Evolutionary conservation across 768 basidiomycete species (phyloP), one percentile per base, ranked within the genome.

Genomic region (Phaffia australis): DNA sequence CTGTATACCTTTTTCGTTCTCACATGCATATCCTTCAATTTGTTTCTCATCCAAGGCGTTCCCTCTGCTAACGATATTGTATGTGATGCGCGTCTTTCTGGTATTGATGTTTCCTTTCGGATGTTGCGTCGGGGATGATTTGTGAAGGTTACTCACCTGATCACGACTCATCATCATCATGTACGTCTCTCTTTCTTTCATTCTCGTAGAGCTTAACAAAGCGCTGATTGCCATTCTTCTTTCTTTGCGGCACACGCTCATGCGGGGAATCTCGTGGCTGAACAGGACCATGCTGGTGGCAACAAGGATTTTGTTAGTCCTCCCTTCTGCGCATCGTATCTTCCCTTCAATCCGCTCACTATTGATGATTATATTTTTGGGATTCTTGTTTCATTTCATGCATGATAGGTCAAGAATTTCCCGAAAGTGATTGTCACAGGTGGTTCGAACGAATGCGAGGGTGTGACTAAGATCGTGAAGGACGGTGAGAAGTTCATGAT

Each of bases 111-210:
- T 47, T 21, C 11, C 29, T 35, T 14, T 14, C 42, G 7, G 19
- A 25, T 4, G 46, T 23, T 52, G 30, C 23, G 21, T 29, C 42
- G 6, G 35, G 35, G 35, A 42, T 42, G 35, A 11, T 42, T 54
- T 16, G 46, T 29, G 19, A 21, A 67, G 63, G 49, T 69, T 51
- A 69, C 67, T 21, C 50, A 63, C 23, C 61, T 69, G 5, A 49
- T 69, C 49, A 69, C 67, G 18, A 69, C 67, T 16, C 67, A 69
- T 51, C 67, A 69, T 29, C 67, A 69, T 54, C 50, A 64, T 32
- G 65, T 66, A 51, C 0, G 50, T 52, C n/a, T 52, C n/a, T 63
- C 32, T 2, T n/a, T n/a, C 51, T 15, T 29, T 16, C 3, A 27
- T 29, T 58, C 49, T 1, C 15, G 15, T 27, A 48, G 60, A 21